Conservation (phyloP, 1,139 yeast genomes). For the Kurtzmaniella quercitrusa region DNA sequence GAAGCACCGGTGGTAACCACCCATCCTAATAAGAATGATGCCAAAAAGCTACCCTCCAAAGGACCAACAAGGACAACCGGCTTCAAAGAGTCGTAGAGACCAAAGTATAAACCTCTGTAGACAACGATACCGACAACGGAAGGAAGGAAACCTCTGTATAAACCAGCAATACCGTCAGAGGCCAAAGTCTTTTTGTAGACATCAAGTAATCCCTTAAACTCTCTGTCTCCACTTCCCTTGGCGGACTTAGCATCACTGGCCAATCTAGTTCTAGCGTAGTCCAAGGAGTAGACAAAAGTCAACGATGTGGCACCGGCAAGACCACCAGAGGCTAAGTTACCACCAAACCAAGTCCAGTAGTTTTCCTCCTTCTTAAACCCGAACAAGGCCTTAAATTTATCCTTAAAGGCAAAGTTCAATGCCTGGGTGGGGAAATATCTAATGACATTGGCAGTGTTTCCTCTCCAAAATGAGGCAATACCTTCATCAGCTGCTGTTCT, state of each 20-base stretch:
- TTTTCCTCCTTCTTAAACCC: constrained; percentile 68
- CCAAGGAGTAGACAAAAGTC: constrained; percentile 73
- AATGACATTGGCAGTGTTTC: constrained; percentile 80
- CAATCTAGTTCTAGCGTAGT: constrained; percentile 80
- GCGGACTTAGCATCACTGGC: constrained; percentile 78
- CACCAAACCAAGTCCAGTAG: constrained; percentile 69
- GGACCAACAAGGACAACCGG: constrained; percentile 72
- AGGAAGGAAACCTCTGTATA: constrained; percentile 82
- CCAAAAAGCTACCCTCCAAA: constrained; percentile 66
- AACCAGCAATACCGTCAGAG: constrained; percentile 75
- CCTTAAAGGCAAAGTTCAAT: constrained; percentile 81
- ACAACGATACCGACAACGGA: constrained; percentile 77
- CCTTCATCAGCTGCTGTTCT: constrained; percentile 75
- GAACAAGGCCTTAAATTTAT: constrained; percentile 72
- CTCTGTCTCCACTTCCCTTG: constrained; percentile 66
- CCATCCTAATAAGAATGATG: constrained; percentile 78
- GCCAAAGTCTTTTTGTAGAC: constrained; percentile 75
- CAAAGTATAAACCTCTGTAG: constrained; percentile 82
- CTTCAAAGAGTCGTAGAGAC: constrained; percentile 75
- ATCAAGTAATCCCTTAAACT: constrained; percentile 73
- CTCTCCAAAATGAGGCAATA: constrained; percentile 72
- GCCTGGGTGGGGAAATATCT: constrained; percentile 88
- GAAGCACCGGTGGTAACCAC: constrained; percentile 76
- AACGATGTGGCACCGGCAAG: constrained; percentile 77
- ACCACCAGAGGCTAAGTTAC: constrained; percentile 84